Percentiles rank a stretch among this genome's conserved stretches.
These are phyloP conservation scores for Pelagophyceae sp. DNA, from an alignment of 352 stramenopile genomes.

Conservation along the genomic window DNA sequence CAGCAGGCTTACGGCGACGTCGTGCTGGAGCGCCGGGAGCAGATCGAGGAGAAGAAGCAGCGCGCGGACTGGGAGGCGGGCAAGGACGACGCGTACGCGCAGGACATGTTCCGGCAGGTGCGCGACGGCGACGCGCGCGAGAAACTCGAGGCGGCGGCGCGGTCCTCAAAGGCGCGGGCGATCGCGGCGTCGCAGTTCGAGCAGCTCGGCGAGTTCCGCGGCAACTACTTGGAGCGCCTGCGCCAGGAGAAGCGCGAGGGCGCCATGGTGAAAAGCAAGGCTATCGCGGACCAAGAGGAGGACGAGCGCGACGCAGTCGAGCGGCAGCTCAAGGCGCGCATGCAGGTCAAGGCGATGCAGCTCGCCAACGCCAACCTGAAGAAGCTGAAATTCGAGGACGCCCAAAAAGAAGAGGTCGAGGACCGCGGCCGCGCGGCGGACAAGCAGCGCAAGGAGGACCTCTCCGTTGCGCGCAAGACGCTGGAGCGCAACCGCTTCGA, in stretches of 20 bases:
- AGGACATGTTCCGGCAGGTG: constrained; percentile 48
- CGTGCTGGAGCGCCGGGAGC: constrained; percentile 64
- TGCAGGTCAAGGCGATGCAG: constrained; percentile 44
- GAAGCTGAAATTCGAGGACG: constrained; percentile 26
- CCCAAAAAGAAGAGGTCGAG: constrained; percentile 26
- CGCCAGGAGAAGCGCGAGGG: constrained; percentile 34
- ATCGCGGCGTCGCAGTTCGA: constrained; percentile 56
- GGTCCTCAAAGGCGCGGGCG: constrained; percentile 45
- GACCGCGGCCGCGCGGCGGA: constrained; percentile 21
- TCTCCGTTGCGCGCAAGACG: constrained; percentile 27
- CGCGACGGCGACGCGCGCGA: constrained; percentile 51
- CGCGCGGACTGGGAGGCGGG: constrained; percentile 28
- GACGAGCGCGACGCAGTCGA: constrained; percentile 56
- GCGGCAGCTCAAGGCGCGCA: constrained; percentile 48
- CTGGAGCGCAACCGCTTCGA: constrained; percentile 36
- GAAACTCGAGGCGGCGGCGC: constrained; percentile 39
- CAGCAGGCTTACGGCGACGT: constrained; percentile 71
- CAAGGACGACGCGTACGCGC: constrained; percentile 43
- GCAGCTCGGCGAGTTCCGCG: constrained; percentile 69
- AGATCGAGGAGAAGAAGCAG: constrained; percentile 60
- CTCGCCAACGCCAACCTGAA: constrained; percentile 36
- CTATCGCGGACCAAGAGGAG: constrained; percentile 49
- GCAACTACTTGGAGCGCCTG: constrained; percentile 60
- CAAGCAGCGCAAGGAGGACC: constrained; percentile 31
- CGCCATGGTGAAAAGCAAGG: constrained; percentile 22